Evolutionary conservation across 2,329 filamentous ascomycete species (phyloP).

Genomic region (Aspergillus sp.): DNA sequence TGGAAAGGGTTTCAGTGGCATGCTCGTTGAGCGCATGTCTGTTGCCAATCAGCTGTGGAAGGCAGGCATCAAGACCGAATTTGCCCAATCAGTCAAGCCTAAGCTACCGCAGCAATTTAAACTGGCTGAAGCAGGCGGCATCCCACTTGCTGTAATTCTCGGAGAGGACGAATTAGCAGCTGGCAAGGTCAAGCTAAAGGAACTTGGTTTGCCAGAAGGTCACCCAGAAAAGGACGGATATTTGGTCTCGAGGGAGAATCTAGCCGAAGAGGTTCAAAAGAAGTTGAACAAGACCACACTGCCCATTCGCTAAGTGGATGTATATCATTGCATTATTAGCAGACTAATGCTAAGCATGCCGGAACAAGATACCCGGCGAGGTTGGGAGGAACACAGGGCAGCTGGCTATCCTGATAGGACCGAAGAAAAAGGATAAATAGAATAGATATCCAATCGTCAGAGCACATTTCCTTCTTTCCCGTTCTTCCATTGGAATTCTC

Average conservation of each 20-base stretch:
- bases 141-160: slow-evolving; percentile 84
- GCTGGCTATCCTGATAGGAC: slow-evolving; percentile 15
- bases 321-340: not conserved
- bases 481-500: not conserved
- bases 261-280: slow-evolving; percentile 9
- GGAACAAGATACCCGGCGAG: not conserved
- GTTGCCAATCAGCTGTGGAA: slow-evolving; percentile 78
- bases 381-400: slow-evolving; percentile 10
- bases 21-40: slow-evolving; percentile 80
- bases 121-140: slow-evolving; percentile 73
- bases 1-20: slow-evolving; percentile 76
- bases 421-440: slow-evolving; percentile 10
- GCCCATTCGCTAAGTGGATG: not conserved
- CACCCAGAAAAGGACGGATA: slow-evolving; percentile 91
- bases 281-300: slow-evolving; percentile 8
- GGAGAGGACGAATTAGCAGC: slow-evolving; percentile 84
- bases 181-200: slow-evolving; percentile 86
- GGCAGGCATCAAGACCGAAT: slow-evolving; percentile 88
- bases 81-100: slow-evolving; percentile 85
- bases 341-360: not conserved
- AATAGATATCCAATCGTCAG: slow-evolving; percentile 10
- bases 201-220: slow-evolving; percentile 73
- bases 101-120: slow-evolving; percentile 90
- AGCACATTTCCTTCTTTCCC: not conserved
- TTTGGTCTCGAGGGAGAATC: slow-evolving; percentile 50